Evolutionary conservation across 352 stramenopile genomes (phyloP).

Genomic region (Globisporangium echinulatum): DNA sequence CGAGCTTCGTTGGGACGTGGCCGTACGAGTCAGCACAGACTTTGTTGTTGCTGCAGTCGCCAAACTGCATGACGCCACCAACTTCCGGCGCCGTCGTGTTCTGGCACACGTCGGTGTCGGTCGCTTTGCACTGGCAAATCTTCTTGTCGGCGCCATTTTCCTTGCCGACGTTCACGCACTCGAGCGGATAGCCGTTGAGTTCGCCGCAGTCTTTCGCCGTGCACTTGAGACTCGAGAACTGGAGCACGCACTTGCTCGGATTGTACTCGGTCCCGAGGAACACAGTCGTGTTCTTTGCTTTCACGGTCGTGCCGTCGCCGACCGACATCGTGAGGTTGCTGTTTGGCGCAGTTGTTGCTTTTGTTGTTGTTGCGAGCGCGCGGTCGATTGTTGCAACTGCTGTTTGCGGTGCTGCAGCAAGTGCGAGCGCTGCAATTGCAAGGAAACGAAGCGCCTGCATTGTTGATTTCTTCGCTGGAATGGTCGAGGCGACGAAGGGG

Average conservation of each 20-base stretch:
- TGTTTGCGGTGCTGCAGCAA: background rate
- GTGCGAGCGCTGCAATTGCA: slow-evolving; percentile 10
- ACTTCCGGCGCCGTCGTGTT: slow-evolving; percentile 27
- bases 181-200: slow-evolving; percentile 63
- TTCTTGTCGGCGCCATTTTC: slow-evolving; percentile 65
- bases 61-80: slow-evolving; percentile 52
- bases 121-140: slow-evolving; percentile 45
- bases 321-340: slow-evolving; percentile 44
- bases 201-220: slow-evolving; percentile 41
- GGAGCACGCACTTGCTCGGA: slow-evolving; percentile 50
- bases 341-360: slow-evolving; percentile 6
- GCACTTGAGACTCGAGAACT: slow-evolving; percentile 65
- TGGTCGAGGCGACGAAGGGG: too few species aligned
- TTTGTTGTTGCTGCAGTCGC: slow-evolving; percentile 43
- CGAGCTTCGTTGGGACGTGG: slow-evolving; percentile 39
- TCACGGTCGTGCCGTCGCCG: slow-evolving; percentile 51
- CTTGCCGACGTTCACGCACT: slow-evolving; percentile 52
- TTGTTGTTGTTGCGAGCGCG: slow-evolving; percentile 3
- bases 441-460: slow-evolving; percentile 14
- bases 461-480: background rate
- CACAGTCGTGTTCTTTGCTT: slow-evolving; percentile 39
- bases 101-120: slow-evolving; percentile 44
- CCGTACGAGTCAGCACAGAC: slow-evolving; percentile 60
- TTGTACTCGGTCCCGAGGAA: slow-evolving; percentile 72
- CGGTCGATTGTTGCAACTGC: background rate